These are phyloP conservation scores for Protomyces lactucae-debilis DNA, from an alignment of 1,139 yeast species.

Conservation along the genomic window DNA sequence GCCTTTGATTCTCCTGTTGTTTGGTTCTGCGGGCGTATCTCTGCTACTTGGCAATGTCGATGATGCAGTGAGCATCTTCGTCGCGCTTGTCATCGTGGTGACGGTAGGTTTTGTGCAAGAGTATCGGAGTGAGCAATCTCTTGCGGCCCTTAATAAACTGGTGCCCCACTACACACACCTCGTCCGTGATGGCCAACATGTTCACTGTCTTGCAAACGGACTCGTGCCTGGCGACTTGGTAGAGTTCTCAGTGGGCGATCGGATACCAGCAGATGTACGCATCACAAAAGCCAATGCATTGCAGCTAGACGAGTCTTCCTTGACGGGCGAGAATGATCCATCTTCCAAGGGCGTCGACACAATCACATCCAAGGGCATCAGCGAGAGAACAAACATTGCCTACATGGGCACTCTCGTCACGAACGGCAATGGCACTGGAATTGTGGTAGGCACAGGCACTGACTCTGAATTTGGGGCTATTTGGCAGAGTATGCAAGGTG, in stretches of 20 bases:
- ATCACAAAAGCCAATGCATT: slow-evolving; percentile 73
- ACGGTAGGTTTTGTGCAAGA: slow-evolving; percentile 92
- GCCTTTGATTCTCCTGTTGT: slow-evolving; percentile 76
- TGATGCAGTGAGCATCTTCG: slow-evolving; percentile 63
- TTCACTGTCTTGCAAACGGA: slow-evolving; percentile 73
- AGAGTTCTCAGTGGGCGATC: slow-evolving; percentile 81
- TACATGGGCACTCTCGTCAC: slow-evolving; percentile 95
- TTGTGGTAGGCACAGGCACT: slow-evolving; percentile 84
- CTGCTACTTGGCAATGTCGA: slow-evolving; percentile 89
- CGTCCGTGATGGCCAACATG: slow-evolving; percentile 66
- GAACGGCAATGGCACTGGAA: slow-evolving; percentile 85
- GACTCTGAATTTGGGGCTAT: slow-evolving; percentile 86
- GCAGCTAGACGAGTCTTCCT: slow-evolving; percentile 80
- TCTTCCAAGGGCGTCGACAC: slow-evolving; percentile 55
- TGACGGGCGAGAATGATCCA: slow-evolving; percentile 91
- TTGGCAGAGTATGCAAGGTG: slow-evolving; percentile 81
- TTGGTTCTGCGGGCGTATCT: slow-evolving; percentile 80
- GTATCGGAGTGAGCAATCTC: slow-evolving; percentile 84
- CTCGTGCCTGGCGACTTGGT: slow-evolving; percentile 95
- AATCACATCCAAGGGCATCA: slow-evolving; percentile 38
- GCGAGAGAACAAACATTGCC: slow-evolving; percentile 67
- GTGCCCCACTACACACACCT: slow-evolving; percentile 93
- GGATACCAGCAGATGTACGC: slow-evolving; percentile 90
- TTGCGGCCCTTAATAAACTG: slow-evolving; percentile 81
- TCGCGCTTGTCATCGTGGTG: slow-evolving; percentile 27